phyloP scores from a whole-genome alignment of 495 filamentous ascomycete species.

The Penicillium odoratum region DNA sequence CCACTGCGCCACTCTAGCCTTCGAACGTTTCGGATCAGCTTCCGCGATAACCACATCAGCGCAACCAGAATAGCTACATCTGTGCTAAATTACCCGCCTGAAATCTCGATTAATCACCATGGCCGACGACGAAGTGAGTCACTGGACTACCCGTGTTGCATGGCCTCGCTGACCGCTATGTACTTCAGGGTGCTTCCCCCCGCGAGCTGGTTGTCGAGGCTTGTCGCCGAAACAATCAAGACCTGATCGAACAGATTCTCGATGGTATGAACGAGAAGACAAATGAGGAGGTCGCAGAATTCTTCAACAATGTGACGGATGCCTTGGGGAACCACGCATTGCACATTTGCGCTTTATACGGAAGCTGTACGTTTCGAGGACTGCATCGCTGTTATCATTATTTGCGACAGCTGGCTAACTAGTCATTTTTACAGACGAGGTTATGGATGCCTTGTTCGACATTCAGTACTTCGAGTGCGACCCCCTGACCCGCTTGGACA shows the following conservation, averaged over 20 bases:
- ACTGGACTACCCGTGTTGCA: not conserved
- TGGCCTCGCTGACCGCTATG: slow-evolving; percentile 10
- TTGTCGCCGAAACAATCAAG: slow-evolving; percentile 86
- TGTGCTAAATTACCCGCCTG: slow-evolving; percentile 1
- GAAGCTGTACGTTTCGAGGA: slow-evolving; percentile 67
- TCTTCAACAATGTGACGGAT: slow-evolving; percentile 82
- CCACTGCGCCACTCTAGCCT: slow-evolving; percentile 11
- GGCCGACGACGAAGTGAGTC: slow-evolving; percentile 46
- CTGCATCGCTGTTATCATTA: not conserved
- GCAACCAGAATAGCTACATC: slow-evolving; percentile 6
- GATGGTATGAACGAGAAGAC: slow-evolving; percentile 36
- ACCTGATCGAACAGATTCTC: slow-evolving; percentile 68
- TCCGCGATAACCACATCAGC: slow-evolving; percentile 13
- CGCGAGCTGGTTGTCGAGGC: slow-evolving; percentile 89
- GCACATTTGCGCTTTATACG: slow-evolving; percentile 82
- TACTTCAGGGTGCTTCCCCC: slow-evolving; percentile 72
- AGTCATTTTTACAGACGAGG: slow-evolving; percentile 60
- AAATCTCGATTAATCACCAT: slow-evolving; percentile 26
- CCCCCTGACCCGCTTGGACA: slow-evolving; percentile 74
- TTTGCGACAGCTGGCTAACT: not conserved
- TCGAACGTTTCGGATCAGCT: slow-evolving; percentile 15
- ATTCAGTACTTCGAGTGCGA: slow-evolving; percentile 95
- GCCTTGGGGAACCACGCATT: slow-evolving; percentile 83
- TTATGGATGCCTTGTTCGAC: slow-evolving; percentile 90
- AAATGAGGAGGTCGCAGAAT: slow-evolving; percentile 60